Base-by-base conservation (phyloP, 768 basidiomycete species). In the Lactarius sanguifluus region DNA sequence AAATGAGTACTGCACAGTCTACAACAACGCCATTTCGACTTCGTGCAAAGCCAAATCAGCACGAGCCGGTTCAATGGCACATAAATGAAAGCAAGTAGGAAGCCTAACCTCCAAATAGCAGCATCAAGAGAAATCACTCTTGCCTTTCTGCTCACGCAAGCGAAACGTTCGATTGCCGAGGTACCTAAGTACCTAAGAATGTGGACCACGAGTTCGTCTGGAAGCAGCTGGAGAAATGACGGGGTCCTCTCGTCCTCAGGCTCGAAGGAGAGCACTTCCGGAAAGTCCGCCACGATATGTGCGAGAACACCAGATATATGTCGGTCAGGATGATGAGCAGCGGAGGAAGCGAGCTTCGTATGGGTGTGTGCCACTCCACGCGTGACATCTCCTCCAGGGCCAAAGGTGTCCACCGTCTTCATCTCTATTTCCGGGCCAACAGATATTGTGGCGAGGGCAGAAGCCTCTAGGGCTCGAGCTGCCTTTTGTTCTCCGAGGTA, bases 121-220 rank as follows among this genome's bases (percentile, higher is more conserved):
- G 82, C 76, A 67, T 92, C 90, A 59, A 93, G 76, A 12, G 86
- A 87, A 23, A 96, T 69, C 10, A 92, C 72, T 50, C 94, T 83
- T 5, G 91, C 89, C 72, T 88, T 93, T 64, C 89, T 85, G 73
- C 84, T 86, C 2, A 91, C 85, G 23, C 77, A 71, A 0, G 86
- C 94, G 72, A 97, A 94, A 10, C 90, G 83, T 75, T 95, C 94
- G 41, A 96, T 78, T 28, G 86, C 76, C 2, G 83, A 81, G 2
- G 83, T 80, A 71, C 92, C 89, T 47, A 96, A 79, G 67, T 81
- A 80, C 36, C 81, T 77, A n/a, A 96, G 76, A 61, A 95, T 82
- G 47, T 81, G 74, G 38, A 92, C 77, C 36, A 96, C 71, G 13
- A 96, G 72, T 75, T 97, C 95, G 41, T 90, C 85, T 7, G 95